Base-by-base conservation (phyloP, 176 grass and related monocot genomes). In the Luzula sylvatica region DNA sequence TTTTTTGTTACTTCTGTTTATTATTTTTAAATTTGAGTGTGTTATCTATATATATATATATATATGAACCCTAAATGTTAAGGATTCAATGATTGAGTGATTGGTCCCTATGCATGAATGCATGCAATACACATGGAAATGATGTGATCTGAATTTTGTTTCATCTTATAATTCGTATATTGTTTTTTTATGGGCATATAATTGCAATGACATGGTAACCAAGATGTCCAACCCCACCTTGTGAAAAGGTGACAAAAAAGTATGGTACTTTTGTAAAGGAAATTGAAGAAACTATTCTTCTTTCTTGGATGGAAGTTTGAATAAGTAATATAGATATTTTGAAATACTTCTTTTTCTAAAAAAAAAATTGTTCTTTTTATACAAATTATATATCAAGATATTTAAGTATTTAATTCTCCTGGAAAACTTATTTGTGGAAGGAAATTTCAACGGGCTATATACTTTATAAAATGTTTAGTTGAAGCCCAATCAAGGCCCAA, bases 81-180 rank as follows among this genome's bases (percentile, higher is more conserved):
- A 35, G 5, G 30, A 46, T 20, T 62, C 8, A 62, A 8, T 40
- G n/a, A n/a, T n/a, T n/a, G n/a, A n/a, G n/a, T n/a, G n/a, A n/a
- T n/a, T n/a, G 58, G 25, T 43, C 58, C 42, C 27, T 30, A 11
- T 58, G 24, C 41, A 41, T 39, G 25, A 43, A 19, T n/a, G 5
- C 16, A 46, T 22, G 42, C 23, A 64, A 28, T 64, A 45, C 42
- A 64, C 58, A 63, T 63, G 60, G 11, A 50, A 22, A 64, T 64
- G 60, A 64, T 32, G 30, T 41, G 43, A 50, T 42, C 7, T 35
- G 1, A 35, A 35, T 4, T 35, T 35, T 35, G 30, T 35, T 50
- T 30, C 43, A 46, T 17, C 15, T 14, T 46, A 46, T 12, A 50
- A 47, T 18, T 47, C 24, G 42, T 35, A 64, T 41, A 25, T 47